Evolutionary conservation across 768 basidiomycete genomes (phyloP).

Genomic region (Termitomyces eurrhizus): DNA sequence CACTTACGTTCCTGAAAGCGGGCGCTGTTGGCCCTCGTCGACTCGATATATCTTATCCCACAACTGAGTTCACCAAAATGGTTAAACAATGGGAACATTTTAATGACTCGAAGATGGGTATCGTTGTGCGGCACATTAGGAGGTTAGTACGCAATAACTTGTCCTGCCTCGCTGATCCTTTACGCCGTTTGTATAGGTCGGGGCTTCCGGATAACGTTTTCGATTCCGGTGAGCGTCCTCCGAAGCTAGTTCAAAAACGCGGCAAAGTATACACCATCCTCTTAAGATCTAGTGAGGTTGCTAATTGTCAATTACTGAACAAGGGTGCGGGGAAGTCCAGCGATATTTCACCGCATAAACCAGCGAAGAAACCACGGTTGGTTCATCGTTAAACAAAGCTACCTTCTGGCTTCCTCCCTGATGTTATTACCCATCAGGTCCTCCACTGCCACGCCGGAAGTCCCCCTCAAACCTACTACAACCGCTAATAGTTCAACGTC

Average conservation of each 20-base stretch:
- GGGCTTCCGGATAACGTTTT: constrained; percentile 79
- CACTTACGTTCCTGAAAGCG: constrained; percentile 39
- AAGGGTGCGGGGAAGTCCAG: constrained; percentile 62
- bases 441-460: constrained; percentile 34
- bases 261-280: constrained; percentile 48
- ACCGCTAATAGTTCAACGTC: constrained; percentile 30
- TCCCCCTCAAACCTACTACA: constrained; percentile 37
- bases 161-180: constrained; percentile 3
- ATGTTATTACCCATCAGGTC: constrained; percentile 37
- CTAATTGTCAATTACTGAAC: constrained; percentile 13
- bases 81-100: constrained; percentile 96
- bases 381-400: constrained; percentile 31
- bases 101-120: constrained; percentile 89
- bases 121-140: constrained; percentile 90
- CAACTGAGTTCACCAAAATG: constrained; percentile 89
- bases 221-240: constrained; percentile 76
- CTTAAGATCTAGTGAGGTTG: not conserved
- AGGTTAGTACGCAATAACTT: constrained; percentile 45
- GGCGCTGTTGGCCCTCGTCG: constrained; percentile 74
- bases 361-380: constrained; percentile 82
- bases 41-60: constrained; percentile 96
- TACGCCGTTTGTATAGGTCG: constrained; percentile 40
- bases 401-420: constrained; percentile 24
- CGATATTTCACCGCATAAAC: constrained; percentile 62
- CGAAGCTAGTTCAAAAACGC: constrained; percentile 68